Percentiles rank a stretch among this genome's conserved stretches.
Conservation (phyloP, 1,139 yeast species). For the Saccharomycopsis phalli region DNA sequence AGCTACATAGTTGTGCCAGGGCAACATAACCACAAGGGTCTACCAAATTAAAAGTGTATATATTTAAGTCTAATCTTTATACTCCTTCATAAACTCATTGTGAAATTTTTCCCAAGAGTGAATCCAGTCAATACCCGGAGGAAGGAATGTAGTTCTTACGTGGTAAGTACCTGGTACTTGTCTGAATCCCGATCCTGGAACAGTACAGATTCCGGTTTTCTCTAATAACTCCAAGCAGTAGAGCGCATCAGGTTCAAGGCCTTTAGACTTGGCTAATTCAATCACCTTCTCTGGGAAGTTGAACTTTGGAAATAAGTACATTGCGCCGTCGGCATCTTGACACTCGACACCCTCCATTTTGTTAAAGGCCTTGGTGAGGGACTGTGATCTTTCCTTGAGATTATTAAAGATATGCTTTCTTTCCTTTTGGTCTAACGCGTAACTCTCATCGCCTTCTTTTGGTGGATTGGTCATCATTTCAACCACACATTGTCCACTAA, state of each 20-base stretch:
- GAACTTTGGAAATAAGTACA: conserved; percentile 87
- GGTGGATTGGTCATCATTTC: conserved; percentile 96
- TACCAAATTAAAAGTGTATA: too few species aligned
- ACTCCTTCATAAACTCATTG: conserved; percentile 53
- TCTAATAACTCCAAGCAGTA: conserved; percentile 80
- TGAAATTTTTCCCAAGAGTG: conserved; percentile 72
- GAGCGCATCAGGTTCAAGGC: conserved; percentile 67
- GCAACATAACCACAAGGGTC: neutral
- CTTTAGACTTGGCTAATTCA: conserved; percentile 46
- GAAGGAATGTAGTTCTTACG: conserved; percentile 89
- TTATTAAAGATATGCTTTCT: conserved; percentile 50
- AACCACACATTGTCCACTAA: conserved; percentile 85
- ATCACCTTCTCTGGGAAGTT: conserved; percentile 55
- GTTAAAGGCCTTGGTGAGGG: conserved; percentile 60
- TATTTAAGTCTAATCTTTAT: conserved; percentile 22
- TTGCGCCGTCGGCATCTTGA: conserved; percentile 91
- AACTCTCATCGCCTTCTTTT: conserved; percentile 64
- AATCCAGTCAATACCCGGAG: conserved; percentile 91
- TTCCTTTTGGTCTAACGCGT: conserved; percentile 55
- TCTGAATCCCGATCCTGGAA: conserved; percentile 96
- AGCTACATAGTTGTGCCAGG: neutral
- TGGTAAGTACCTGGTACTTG: conserved; percentile 85
- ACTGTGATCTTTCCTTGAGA: conserved; percentile 52
- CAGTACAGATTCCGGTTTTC: conserved; percentile 91
- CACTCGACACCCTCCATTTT: conserved; percentile 75